Evolutionary conservation across 352 stramenopile species (phyloP), one percentile per base, ranked within the genome.

Genomic region (Globisporangium nodosum): DNA sequence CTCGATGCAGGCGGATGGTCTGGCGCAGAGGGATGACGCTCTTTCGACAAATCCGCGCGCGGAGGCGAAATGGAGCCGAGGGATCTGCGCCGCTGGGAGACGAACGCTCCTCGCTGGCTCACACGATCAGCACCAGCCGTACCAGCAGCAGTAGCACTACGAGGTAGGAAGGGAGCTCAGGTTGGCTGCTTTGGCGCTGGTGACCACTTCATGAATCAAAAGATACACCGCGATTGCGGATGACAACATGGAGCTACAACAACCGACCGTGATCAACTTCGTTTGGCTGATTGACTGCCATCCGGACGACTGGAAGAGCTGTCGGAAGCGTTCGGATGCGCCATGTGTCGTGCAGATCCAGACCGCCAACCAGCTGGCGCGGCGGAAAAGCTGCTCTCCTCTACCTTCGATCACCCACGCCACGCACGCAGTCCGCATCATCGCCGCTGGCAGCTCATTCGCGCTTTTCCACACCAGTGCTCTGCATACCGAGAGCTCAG

Each of bases 1-100:
- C 9, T 35, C 15, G 52, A 65, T 55, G 59, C 59, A 37, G 35
- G 46, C 33, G 52, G 46, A 60, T 51, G 59, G 59, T 65, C 59
- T 65, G 59, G 52, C 39, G 48, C 59, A 40, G 77, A 87, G 77
- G 75, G 73, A 85, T 87, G 79, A 89, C 77, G 79, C 67, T 87
- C 75, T 84, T 85, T 89, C 73, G 71, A 69, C 51, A 89, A 89
- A 89, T 87, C 75, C 68, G 43, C 54, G 63, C 60, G 48, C 39
- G 66, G 75, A 81, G 81, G 74, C 74, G 79, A 85, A 85, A 84
- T 83, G 20, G 79, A 87, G 74, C 79, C 64, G 77, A 89, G 65
- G 56, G 70, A 76, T 81, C 64, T 67, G 69, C 54, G 68, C 49
- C 51, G 43, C 54, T 58, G 40, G 27, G 21, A 63, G 58, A 63